These are phyloP conservation scores for Torulaspora gathmanii DNA, from an alignment of 805 yeast species.

Conservation along the genomic window DNA sequence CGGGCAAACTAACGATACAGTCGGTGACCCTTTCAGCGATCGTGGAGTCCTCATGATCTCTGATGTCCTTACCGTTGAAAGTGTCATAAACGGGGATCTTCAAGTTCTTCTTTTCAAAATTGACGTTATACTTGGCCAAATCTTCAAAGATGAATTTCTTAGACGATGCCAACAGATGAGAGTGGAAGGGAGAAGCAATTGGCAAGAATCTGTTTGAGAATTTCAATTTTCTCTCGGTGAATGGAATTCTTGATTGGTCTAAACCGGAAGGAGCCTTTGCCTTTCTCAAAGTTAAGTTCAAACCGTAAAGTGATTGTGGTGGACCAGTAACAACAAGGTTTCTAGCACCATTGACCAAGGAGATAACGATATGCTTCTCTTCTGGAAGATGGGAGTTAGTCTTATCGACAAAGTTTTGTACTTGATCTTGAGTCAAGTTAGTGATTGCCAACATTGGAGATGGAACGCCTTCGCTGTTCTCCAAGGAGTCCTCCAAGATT, in stretches of 20 bases:
- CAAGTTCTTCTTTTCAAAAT: slow-evolving; percentile 51
- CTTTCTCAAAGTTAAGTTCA: slow-evolving; percentile 85
- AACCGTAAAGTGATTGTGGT: slow-evolving; percentile 95
- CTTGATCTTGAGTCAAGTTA: slow-evolving; percentile 77
- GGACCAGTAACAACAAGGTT: slow-evolving; percentile 96
- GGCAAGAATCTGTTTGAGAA: slow-evolving; percentile 93
- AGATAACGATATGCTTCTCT: slow-evolving; percentile 85
- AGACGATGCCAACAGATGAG: slow-evolving; percentile 74
- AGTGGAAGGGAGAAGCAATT: slow-evolving; percentile 95
- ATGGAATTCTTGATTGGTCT: slow-evolving; percentile 93
- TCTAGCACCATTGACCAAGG: slow-evolving; percentile 92
- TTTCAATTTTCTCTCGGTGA: slow-evolving; percentile 87
- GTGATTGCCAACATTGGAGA: slow-evolving; percentile 96
- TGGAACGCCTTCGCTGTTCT: slow-evolving; percentile 93
- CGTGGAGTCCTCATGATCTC: slow-evolving; percentile 50
- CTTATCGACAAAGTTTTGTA: slow-evolving; percentile 69
- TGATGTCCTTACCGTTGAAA: slow-evolving; percentile 74
- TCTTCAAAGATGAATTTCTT: slow-evolving; percentile 63
- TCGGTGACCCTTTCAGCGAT: slow-evolving; percentile 66
- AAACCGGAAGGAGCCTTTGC: slow-evolving; percentile 92
- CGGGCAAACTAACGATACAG: slow-evolving; percentile 84
- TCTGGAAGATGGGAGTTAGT: slow-evolving; percentile 92
- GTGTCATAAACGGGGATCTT: slow-evolving; percentile 90
- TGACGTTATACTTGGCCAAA: slow-evolving; percentile 52
- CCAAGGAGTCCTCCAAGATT: slow-evolving; percentile 84